phyloP scores from a whole-genome alignment of 2,329 filamentous ascomycete species.

The Aspergillus costaricaensis region DNA sequence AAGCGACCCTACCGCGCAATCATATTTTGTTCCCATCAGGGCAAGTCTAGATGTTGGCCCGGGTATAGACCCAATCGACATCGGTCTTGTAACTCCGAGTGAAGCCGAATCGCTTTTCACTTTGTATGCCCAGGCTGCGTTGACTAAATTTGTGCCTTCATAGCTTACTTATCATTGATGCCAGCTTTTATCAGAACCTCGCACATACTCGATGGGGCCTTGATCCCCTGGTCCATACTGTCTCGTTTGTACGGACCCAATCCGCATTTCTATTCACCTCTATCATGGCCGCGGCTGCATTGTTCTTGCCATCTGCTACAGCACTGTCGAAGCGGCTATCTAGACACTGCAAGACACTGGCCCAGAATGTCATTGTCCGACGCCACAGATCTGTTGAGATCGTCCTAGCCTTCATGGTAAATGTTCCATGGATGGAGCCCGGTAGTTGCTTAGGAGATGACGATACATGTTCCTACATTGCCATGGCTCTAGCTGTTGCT shows the following conservation, averaged over 20 bases:
- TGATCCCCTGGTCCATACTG: slow-evolving; percentile 66
- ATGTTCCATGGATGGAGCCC: slow-evolving; percentile 71
- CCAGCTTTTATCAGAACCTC: slow-evolving; percentile 68
- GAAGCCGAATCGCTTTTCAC: slow-evolving; percentile 66
- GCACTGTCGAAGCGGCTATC: slow-evolving; percentile 67
- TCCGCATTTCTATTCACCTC: slow-evolving; percentile 74
- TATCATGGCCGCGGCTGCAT: slow-evolving; percentile 66
- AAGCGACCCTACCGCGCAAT: slow-evolving; percentile 47
- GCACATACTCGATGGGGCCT: slow-evolving; percentile 75
- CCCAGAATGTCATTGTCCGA: slow-evolving; percentile 61
- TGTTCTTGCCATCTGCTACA: slow-evolving; percentile 65
- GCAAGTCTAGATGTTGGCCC: slow-evolving; percentile 64
- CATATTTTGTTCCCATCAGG: slow-evolving; percentile 67
- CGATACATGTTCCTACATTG: slow-evolving; percentile 70
- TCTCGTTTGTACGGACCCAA: slow-evolving; percentile 65
- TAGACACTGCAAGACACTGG: slow-evolving; percentile 64
- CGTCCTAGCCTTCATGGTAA: slow-evolving; percentile 73
- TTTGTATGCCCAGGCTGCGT: slow-evolving; percentile 55
- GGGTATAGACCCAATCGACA: slow-evolving; percentile 68
- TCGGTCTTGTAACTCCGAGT: slow-evolving; percentile 66
- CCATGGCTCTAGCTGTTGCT: slow-evolving; percentile 68
- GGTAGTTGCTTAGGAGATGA: slow-evolving; percentile 55
- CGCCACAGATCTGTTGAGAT: slow-evolving; percentile 72
- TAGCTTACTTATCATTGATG: slow-evolving; percentile 9
- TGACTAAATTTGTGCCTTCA: background rate